Conservation (phyloP, 139 green algal genomes). For the Chlamydomonas sp. region DNA sequence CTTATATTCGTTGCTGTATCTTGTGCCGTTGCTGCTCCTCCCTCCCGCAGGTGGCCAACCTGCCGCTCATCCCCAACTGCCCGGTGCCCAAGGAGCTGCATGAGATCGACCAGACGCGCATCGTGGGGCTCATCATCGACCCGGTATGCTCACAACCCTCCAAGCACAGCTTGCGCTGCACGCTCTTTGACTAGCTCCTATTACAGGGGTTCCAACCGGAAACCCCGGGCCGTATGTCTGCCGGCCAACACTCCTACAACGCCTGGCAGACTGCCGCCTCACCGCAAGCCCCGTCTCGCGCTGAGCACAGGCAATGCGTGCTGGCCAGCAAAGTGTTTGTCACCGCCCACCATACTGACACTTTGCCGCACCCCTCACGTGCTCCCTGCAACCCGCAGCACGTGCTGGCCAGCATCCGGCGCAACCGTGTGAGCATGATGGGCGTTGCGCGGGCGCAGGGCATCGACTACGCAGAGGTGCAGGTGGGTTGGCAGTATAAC, state of each 20-base stretch:
- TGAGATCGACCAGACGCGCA: constrained; percentile 54
- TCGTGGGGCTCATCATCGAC: constrained; percentile 70
- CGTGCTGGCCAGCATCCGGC: constrained; percentile 60
- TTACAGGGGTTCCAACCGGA: too few relatives aligned
- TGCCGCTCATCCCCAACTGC: constrained; percentile 61
- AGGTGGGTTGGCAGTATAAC: constrained; percentile 20
- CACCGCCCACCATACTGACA: background rate
- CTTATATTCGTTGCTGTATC: background rate
- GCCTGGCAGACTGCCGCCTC: too few relatives aligned
- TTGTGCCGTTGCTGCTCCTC: background rate
- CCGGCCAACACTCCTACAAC: too few relatives aligned
- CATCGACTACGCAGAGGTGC: constrained; percentile 53
- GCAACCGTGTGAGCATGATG: constrained; percentile 59
- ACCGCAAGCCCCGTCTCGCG: too few relatives aligned
- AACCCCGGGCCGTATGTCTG: too few relatives aligned
- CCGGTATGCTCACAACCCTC: background rate
- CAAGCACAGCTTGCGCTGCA: too few relatives aligned
- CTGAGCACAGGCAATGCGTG: background rate
- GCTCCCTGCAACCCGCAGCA: background rate
- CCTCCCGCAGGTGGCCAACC: constrained; percentile 63
- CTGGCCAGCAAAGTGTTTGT: background rate
- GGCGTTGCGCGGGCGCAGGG: constrained; percentile 38
- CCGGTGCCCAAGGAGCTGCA: constrained; percentile 60
- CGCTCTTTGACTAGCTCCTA: too few relatives aligned
- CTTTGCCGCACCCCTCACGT: background rate